Percentiles rank a stretch among this genome's conserved stretches.
These are phyloP conservation scores for Huntiella omanensis DNA, from an alignment of 2,329 filamentous ascomycete species.

Conservation along the genomic window DNA sequence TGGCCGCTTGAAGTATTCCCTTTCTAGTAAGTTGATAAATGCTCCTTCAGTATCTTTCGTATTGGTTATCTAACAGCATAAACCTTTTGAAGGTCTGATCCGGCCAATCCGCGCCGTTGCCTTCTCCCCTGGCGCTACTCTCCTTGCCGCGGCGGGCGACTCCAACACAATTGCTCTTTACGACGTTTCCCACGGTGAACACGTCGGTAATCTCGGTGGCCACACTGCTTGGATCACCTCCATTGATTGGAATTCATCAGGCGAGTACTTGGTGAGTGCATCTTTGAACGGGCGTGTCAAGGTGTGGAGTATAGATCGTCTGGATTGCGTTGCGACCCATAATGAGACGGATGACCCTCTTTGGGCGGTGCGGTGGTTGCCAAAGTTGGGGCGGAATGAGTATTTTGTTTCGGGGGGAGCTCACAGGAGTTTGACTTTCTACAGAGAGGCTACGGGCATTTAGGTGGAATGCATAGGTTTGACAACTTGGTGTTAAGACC, in stretches of 20 bases:
- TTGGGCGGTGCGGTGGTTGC: conserved; percentile 73
- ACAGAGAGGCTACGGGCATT: conserved; percentile 61
- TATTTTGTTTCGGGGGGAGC: conserved; percentile 65
- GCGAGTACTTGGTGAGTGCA: conserved; percentile 76
- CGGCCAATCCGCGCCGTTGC: conserved; percentile 51
- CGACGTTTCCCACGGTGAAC: conserved; percentile 80
- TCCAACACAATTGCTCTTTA: conserved; percentile 78
- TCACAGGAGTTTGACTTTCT: conserved; percentile 60
- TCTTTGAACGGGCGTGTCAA: conserved; percentile 88
- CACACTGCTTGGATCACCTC: conserved; percentile 78
- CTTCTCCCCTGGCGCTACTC: conserved; percentile 71
- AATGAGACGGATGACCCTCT: conserved; percentile 73
- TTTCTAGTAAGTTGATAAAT: conserved; percentile 39
- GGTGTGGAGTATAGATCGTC: conserved; percentile 79
- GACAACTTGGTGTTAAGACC: no score
- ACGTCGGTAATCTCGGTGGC: conserved; percentile 65
- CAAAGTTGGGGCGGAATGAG: conserved; percentile 47
- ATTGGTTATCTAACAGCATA: neutral
- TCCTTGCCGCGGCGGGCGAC: conserved; percentile 80
- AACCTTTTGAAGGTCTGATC: conserved; percentile 1
- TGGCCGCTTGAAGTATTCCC: conserved; percentile 64
- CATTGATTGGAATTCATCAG: conserved; percentile 82
- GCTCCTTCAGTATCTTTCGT: neutral
- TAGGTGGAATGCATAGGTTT: conserved; percentile 18
- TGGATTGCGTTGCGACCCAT: conserved; percentile 77